phyloP scores from a whole-genome alignment of 257 asterid genomes.

The Przewalskia tangutica region DNA sequence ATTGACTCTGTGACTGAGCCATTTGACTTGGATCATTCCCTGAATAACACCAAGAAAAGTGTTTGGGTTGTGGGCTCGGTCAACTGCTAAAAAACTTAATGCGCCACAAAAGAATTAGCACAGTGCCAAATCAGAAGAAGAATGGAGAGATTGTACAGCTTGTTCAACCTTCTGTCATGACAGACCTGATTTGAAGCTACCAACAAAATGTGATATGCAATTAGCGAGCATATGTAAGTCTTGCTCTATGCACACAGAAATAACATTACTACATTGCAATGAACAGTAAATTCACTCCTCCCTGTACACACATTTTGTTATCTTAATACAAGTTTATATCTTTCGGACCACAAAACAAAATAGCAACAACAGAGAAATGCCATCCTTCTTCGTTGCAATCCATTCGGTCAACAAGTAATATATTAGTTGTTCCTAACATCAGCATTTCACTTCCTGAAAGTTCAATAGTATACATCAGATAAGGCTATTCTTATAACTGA shows the following conservation, averaged over 20 bases:
- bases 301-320: too few relatives aligned
- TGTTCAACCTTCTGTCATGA: too few relatives aligned
- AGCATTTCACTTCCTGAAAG: not conserved
- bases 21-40: slow-evolving; percentile 1
- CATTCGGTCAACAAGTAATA: not conserved
- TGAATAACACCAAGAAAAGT: not conserved
- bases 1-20: slow-evolving; percentile 13
- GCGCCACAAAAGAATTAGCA: slow-evolving; percentile 22
- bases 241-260: not conserved
- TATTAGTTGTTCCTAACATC: not conserved
- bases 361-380: not conserved
- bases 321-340: not conserved
- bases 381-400: not conserved
- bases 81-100: too few relatives aligned
- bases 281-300: not conserved
- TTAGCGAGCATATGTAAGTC: not conserved
- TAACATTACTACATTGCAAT: not conserved
- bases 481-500: not conserved
- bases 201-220: not conserved
- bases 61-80: slow-evolving; percentile 32
- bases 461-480: not conserved
- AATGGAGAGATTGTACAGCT: too few relatives aligned
- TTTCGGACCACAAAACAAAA: not conserved
- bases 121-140: too few relatives aligned
- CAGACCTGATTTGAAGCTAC: not conserved